Evolutionary conservation across 805 yeast species (phyloP), one percentile per base, ranked within the genome.

Genomic region (Saturnispora diversa): DNA sequence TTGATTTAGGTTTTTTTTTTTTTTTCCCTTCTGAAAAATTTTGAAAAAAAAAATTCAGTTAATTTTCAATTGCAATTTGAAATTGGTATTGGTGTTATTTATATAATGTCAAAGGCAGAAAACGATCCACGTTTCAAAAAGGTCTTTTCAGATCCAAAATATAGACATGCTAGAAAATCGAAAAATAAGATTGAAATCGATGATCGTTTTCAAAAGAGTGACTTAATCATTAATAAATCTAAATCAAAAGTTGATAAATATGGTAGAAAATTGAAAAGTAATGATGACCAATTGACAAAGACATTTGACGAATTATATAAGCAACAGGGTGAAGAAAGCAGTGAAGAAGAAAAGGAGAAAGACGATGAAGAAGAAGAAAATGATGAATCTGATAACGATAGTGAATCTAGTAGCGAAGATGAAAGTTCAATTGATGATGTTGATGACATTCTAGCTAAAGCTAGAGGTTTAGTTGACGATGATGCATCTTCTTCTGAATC

Each of bases 131-230:
- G 97, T 57, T 90, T 90, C 60, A 63, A 82, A 7, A 67, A 77
- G 7, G 81, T 90, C 6, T 85, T 81, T 51, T 75, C 72, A 48
- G 98, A 92, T 60, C 97, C 97, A 4, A 70, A 95, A 47, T 92
- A 90, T 65, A 80, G 75, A 45, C 63, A 76, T 20, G 88, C 95
- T 2, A 80, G 70, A 53, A 71, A 70, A 57, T 78, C 76, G 50
- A 77, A 80, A 42, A 63, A 78, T 45, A 83, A 81, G 56, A 82
- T 86, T 28, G 77, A 83, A 50, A 69, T 92, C 19, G 98, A 92
- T 62, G 81, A 77, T 43, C 76, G 98, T 60, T 92, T 92, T 62
- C 62, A 68, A 39, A 81, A 79, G 50, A 75, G 76, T 34, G 83
- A 77, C 42, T 61, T 83, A 37, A 72, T 64, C 40, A 26, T 41